Evolutionary conservation across 1,284 basidiomycete species (phyloP), one percentile per base, ranked within the genome.

Genomic region (Leccinum griseonigrum): DNA sequence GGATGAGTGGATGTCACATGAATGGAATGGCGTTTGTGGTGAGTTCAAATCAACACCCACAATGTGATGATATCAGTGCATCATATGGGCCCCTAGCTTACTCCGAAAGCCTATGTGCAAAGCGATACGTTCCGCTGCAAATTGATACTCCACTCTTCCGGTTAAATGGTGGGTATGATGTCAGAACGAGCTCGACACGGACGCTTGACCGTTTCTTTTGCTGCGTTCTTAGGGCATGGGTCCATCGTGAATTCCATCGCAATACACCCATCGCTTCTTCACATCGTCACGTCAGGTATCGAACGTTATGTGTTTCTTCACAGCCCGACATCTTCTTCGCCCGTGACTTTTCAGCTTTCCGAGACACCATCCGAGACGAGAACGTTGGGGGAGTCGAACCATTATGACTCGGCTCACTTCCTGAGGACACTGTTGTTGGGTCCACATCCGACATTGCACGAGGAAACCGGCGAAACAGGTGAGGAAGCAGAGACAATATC

Each of bases 211-310:
- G 13, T 22, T 40, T 57, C 54, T 54, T 54, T 58, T 64, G 31
- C 56, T 57, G 38, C 54, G 34, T 57, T 55, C 9, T 56, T 50
- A 87, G 88, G 89, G 4, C 90, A 92, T 69, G 77, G 81, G 46
- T 91, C 89, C 1, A 90, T 93, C 59, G 84, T 92, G 56, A 93
- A 93, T 71, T 84, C 83, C 0, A 78, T 84, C 3, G 72, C 89
- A 34, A 84, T 91, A 62, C 91, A 93, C 69, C 90, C 91, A 1
- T 76, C 81, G n/a, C 77, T 87, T 36, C 82, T 87, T 3, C 80
- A 87, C 58, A 76, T 91, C 29, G 80, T 83, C 43, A 90, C 90
- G 3, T 79, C 85, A 2, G 91, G 91, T 2, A 83, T 93, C 34
- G 91, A 93, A 69, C 83, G 84, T 29, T 76, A 84, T 63, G 79